Evolutionary conservation across 2,329 filamentous ascomycete species (phyloP).

Genomic region (Aspergillus ochraceus): DNA sequence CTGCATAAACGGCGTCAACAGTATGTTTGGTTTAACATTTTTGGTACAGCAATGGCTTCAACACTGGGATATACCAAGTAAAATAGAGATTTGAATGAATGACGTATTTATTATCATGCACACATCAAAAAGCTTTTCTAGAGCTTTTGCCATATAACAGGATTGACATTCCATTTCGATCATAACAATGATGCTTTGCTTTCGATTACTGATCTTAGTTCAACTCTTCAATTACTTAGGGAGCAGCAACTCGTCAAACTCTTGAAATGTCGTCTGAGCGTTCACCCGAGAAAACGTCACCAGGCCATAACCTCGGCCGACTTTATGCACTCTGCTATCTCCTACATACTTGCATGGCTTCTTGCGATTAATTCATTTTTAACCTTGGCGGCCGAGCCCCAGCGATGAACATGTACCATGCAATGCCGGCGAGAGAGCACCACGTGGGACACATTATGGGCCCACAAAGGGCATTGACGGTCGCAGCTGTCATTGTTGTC

Average conservation of each 20-base stretch:
- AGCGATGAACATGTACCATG: too few species aligned
- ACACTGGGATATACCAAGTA: not conserved
- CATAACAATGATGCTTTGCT: not conserved
- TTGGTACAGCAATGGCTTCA: not conserved
- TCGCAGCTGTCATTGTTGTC: not conserved
- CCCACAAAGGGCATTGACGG: conserved; percentile 1
- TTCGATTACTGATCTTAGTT: not conserved
- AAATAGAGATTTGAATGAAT: not conserved
- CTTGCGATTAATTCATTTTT: conserved; percentile 28
- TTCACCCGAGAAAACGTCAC: conserved; percentile 37
- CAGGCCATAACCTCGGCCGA: conserved; percentile 39
- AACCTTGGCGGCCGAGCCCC: conserved; percentile 17
- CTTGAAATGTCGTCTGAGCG: conserved; percentile 23
- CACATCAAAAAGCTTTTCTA: too few species aligned
- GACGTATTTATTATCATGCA: not conserved
- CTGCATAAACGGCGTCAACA: conserved; percentile 1
- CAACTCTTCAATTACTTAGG: conserved; percentile 18
- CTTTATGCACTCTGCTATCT: conserved; percentile 32
- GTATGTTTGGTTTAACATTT: not conserved
- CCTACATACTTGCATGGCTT: conserved; percentile 19
- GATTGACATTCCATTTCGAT: too few species aligned
- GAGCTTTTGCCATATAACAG: too few species aligned
- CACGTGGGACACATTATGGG: not conserved
- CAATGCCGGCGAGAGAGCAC: not conserved
- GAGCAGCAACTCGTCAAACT: conserved; percentile 24